Percentiles rank a stretch among this genome's conserved stretches.
Evolutionary conservation across 768 basidiomycete species (phyloP).

Genomic region (Serendipita sp.): DNA sequence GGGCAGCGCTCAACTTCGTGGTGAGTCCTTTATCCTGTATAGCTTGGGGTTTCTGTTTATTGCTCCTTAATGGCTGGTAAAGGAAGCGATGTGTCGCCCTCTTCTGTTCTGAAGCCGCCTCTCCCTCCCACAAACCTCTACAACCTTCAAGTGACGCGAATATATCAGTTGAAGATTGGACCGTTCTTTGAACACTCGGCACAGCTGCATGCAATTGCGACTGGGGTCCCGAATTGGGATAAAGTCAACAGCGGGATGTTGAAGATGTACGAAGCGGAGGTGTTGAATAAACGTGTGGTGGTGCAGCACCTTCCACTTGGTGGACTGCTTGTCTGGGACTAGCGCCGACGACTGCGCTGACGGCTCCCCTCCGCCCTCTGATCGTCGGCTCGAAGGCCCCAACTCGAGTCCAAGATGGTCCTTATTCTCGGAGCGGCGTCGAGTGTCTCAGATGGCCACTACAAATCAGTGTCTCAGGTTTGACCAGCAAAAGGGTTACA

Average conservation of each 20-base stretch:
- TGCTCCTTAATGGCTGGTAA: neutral
- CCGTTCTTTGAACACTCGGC: constrained; percentile 91
- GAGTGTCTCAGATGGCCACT: neutral
- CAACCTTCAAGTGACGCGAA: constrained; percentile 60
- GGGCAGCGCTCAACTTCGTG: constrained; percentile 79
- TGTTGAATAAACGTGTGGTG: constrained; percentile 86
- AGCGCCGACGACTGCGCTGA: neutral
- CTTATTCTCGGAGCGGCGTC: no score
- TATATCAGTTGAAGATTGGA: constrained; percentile 66
- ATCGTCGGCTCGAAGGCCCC: no score
- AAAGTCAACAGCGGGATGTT: constrained; percentile 83
- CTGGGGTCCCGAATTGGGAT: constrained; percentile 74
- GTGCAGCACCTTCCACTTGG: constrained; percentile 88
- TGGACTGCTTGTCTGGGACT: constrained; percentile 57
- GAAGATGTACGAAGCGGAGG: constrained; percentile 97
- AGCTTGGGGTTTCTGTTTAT: neutral
- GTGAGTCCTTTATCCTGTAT: constrained; percentile 23
- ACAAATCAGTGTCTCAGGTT: neutral
- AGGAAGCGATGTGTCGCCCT: constrained; percentile 23
- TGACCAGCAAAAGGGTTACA: neutral
- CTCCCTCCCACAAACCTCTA: constrained; percentile 61
- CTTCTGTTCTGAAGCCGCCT: constrained; percentile 41
- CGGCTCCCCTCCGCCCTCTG: neutral
- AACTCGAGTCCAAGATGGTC: no score
- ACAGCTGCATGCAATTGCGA: constrained; percentile 72